Percentiles rank a stretch among this genome's conserved stretches.
These are phyloP conservation scores for Fusarium sp. DNA, from an alignment of 2,329 filamentous ascomycete genomes.

Conservation along the genomic window DNA sequence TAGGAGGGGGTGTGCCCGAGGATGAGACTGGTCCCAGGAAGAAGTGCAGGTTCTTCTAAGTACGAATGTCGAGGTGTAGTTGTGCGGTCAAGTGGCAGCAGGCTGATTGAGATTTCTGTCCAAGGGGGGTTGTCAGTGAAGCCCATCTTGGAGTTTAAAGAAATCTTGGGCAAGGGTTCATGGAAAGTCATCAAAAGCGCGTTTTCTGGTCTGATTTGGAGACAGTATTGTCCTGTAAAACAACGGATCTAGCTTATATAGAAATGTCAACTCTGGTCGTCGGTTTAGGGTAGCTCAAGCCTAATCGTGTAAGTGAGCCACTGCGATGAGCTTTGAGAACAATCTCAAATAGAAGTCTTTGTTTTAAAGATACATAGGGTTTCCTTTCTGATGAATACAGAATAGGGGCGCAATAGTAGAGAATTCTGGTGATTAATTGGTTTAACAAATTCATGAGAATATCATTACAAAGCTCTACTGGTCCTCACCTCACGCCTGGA, in stretches of 20 bases:
- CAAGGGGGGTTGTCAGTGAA: neutral
- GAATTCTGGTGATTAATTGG: too few species aligned
- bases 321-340: neutral
- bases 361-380: neutral
- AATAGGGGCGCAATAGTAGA: too few species aligned
- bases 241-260: neutral
- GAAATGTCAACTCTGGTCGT: neutral
- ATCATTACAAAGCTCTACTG: too few species aligned
- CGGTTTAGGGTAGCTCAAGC: neutral
- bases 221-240: neutral
- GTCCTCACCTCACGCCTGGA: too few species aligned
- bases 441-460: too few species aligned
- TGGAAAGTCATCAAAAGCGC: neutral
- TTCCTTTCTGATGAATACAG: too few species aligned
- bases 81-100: neutral
- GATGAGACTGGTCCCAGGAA: conserved; percentile 29
- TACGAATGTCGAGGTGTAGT: neutral
- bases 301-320: neutral
- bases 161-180: too few species aligned
- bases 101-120: neutral
- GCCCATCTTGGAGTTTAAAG: neutral
- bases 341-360: neutral
- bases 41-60: conserved; percentile 37
- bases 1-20: conserved; percentile 20
- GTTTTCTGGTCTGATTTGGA: too few species aligned